Percentiles rank a stretch among this genome's conserved stretches.
Conservation (phyloP, 2,329 filamentous ascomycete genomes). For the Cercospora brassicicola region DNA sequence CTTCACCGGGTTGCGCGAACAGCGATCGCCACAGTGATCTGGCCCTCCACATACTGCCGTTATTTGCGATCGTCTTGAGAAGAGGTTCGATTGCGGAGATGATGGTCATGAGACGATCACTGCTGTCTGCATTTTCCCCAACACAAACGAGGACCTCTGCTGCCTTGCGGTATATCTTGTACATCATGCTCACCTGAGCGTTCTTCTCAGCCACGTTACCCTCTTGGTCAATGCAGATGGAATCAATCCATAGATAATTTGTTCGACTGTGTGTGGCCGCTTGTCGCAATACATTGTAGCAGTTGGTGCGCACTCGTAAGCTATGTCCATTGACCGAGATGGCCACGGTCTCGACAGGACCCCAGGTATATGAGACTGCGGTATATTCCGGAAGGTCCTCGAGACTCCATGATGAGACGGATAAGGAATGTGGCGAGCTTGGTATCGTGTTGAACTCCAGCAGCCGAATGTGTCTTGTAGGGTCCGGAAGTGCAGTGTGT, state of each 20-base stretch:
- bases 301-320: slow-evolving; percentile 8
- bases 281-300: not conserved
- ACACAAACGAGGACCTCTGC: slow-evolving; percentile 14
- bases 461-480: no score
- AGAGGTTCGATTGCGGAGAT: no score
- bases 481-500: no score
- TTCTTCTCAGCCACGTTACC: slow-evolving; percentile 16
- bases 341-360: not conserved
- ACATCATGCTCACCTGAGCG: slow-evolving; percentile 21
- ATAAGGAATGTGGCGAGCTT: no score
- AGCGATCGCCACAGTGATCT: no score
- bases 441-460: no score
- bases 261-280: not conserved
- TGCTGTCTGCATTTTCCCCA: slow-evolving; percentile 5
- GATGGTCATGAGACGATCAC: not conserved
- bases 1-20: no score
- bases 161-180: slow-evolving; percentile 14
- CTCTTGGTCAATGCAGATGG: slow-evolving; percentile 25
- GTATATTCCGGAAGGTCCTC: not conserved
- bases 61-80: no score
- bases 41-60: no score
- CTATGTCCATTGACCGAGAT: not conserved
- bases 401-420: not conserved
- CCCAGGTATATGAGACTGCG: slow-evolving; percentile 1
- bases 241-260: slow-evolving; percentile 16